Conservation (phyloP, 2,329 filamentous ascomycete genomes). For the Acephala macrosclerotiorum region DNA sequence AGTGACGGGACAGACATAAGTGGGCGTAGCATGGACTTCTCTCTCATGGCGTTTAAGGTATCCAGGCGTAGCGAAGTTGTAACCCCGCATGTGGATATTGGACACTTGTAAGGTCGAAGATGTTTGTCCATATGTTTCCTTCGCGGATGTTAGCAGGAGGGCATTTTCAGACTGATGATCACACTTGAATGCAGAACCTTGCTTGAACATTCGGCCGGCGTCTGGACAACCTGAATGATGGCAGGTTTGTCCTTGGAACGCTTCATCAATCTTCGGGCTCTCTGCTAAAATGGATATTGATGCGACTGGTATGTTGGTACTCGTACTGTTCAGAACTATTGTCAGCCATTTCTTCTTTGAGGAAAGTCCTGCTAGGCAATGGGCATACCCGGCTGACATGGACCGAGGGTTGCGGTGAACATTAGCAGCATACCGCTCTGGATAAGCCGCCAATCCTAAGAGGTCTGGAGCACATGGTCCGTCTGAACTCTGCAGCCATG, state of each 20-base stretch:
- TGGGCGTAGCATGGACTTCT: conserved; percentile 18
- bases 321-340: background rate
- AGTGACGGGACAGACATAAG: conserved; percentile 21
- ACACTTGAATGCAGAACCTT: conserved; percentile 22
- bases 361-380: background rate
- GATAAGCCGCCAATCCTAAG: background rate
- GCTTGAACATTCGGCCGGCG: background rate
- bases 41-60: conserved; percentile 24
- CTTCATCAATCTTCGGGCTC: background rate
- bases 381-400: background rate
- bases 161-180: background rate
- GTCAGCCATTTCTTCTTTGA: background rate
- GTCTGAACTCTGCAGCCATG: background rate
- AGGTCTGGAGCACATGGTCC: background rate
- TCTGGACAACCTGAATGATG: conserved; percentile 14
- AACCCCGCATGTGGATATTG: conserved; percentile 12
- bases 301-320: background rate
- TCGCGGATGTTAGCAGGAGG: background rate
- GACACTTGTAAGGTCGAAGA: conserved; percentile 26
- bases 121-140: conserved; percentile 29
- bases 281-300: background rate
- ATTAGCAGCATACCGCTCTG: conserved; percentile 1
- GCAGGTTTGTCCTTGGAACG: background rate
- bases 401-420: too few species aligned
- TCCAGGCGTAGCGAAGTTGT: conserved; percentile 20